Evolutionary conservation across 192 early-diverging fungal species (phyloP).

Genomic region (Umbelopsis isabellina): DNA sequence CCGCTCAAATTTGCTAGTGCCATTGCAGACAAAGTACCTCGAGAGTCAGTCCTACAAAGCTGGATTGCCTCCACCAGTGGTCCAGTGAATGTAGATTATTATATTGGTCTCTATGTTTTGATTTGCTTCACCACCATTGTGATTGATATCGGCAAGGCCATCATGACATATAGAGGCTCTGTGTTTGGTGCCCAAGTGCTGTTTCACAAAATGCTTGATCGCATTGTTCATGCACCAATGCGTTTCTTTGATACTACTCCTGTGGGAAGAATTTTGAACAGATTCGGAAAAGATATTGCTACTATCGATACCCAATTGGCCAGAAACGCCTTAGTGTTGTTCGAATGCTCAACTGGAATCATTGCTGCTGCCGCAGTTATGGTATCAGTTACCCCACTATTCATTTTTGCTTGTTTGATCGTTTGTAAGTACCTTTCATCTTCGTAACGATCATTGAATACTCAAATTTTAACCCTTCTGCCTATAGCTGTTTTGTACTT

Average conservation of each 20-base stretch:
- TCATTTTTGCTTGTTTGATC: conserved; percentile 29
- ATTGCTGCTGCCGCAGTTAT: conserved; percentile 46
- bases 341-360: conserved; percentile 39
- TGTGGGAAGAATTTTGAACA: conserved; percentile 79
- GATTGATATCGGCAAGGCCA: conserved; percentile 21
- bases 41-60: not conserved
- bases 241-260: conserved; percentile 74
- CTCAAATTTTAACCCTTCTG: not conserved
- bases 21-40: not conserved
- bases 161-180: conserved; percentile 33
- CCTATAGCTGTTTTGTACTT: conserved; percentile 8
- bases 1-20: conserved; percentile 5
- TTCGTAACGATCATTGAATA: not conserved
- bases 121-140: conserved; percentile 33
- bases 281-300: conserved; percentile 84
- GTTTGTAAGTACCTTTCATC: conserved; percentile 19
- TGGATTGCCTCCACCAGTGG: conserved; percentile 16
- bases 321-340: conserved; percentile 32
- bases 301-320: conserved; percentile 63
- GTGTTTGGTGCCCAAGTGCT: conserved; percentile 43
- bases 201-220: conserved; percentile 33
- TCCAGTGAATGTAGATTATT: conserved; percentile 42
- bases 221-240: conserved; percentile 57
- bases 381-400: conserved; percentile 46
- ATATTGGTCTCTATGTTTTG: conserved; percentile 41